Evolutionary conservation across 371 early-diverging fungal genomes (phyloP), one percentile per base, ranked within the genome.

Genomic region (Mortierella sp.): DNA sequence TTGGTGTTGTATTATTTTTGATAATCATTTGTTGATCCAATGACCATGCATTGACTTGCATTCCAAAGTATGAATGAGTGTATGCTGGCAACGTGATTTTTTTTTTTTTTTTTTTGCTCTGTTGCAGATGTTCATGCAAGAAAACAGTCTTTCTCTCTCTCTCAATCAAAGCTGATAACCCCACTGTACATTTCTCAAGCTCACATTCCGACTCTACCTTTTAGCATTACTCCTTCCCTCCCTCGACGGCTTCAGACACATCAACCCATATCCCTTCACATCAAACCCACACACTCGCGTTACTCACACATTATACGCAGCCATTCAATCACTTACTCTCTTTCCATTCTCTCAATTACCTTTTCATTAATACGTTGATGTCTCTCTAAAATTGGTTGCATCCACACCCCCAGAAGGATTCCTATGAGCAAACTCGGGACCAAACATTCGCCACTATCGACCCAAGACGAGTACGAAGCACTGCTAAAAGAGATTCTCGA

Each of bases 401-500:
- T 43, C 68, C 47, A 40, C 45, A 42, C 66, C 65, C 60, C 19
- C 57, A 55, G 28, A 55, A 53, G 69, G 74, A 57, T 71, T 71
- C 66, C 66, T 69, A 78, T 79, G 79, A 79, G 61, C 79, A 79
- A 62, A 40, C 68, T 64, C 71, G 64, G 72, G 71, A 37, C 76
- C 62, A 71, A 71, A 42, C 68, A 40, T 56, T 51, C 65, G 47
- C 63, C 67, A 56, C 49, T 42, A 71, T 75, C 75, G 68, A 75
- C 75, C 75, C 71, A 71, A 75, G 81, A 83, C 72, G 86, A 90
- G 66, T 90, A 90, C 74, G 90, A 88, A 64, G 84, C 85, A 31
- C 76, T 88, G 40, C 72, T 90, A 40, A 89, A 87, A 75, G 87
- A 90, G 80, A 88, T 90, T 13, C 82, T 90, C 68, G 89, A 89